phyloP scores from a whole-genome alignment of 345 rosid genomes.

The Euphorbia tirucalli region DNA sequence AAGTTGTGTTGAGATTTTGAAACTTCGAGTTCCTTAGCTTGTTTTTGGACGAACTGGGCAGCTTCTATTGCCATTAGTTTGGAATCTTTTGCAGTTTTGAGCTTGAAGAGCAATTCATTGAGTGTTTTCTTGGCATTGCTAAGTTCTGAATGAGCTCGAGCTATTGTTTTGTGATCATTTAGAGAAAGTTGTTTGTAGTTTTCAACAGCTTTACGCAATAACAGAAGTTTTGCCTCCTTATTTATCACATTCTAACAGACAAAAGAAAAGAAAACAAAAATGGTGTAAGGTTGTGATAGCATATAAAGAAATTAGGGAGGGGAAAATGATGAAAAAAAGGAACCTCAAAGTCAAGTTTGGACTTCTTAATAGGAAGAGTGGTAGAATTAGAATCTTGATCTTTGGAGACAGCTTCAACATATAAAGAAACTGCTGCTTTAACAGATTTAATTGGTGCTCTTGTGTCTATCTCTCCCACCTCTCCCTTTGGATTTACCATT shows the following conservation, averaged over 20 bases:
- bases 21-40: slow-evolving; percentile 55
- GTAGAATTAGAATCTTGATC: slow-evolving; percentile 15
- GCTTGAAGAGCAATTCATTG: slow-evolving; percentile 42
- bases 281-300: not conserved
- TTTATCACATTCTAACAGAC: slow-evolving; percentile 38
- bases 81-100: slow-evolving; percentile 35
- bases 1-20: slow-evolving; percentile 38
- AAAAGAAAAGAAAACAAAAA: not conserved
- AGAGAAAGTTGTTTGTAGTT: slow-evolving; percentile 45
- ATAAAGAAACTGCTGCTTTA: slow-evolving; percentile 85
- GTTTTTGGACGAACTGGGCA: slow-evolving; percentile 45
- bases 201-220: slow-evolving; percentile 43
- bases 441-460: slow-evolving; percentile 90
- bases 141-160: slow-evolving; percentile 50
- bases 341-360: slow-evolving; percentile 40
- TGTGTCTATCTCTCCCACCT: slow-evolving; percentile 95
- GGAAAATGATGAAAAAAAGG: not conserved
- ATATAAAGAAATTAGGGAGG: too few species aligned
- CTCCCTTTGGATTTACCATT: slow-evolving; percentile 53
- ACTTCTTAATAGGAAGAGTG: slow-evolving; percentile 14
- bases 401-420: slow-evolving; percentile 59
- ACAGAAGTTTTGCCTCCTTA: slow-evolving; percentile 58
- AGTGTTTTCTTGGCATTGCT: slow-evolving; percentile 44
- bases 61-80: slow-evolving; percentile 44
- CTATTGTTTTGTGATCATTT: slow-evolving; percentile 39